Percentiles rank a stretch among this genome's conserved stretches.
These are phyloP conservation scores for Trematosphaeria pertusa DNA, from an alignment of 2,329 filamentous ascomycete genomes.

Conservation along the genomic window DNA sequence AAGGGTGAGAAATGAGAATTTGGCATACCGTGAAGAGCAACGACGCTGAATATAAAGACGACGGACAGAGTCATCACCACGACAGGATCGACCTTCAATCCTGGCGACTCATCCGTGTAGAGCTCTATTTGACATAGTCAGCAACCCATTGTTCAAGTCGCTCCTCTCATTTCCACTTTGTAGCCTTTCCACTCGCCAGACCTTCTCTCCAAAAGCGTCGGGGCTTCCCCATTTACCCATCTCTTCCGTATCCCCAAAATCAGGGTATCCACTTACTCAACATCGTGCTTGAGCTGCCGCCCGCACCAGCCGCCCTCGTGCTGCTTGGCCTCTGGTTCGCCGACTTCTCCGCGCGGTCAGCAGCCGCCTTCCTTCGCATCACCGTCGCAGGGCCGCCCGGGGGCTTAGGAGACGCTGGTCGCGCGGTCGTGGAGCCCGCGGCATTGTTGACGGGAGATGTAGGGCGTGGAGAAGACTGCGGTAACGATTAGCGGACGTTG, in stretches of 20 bases:
- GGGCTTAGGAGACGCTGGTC: constrained; percentile 84
- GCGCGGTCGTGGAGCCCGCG: constrained; percentile 72
- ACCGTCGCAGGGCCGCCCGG: constrained; percentile 95
- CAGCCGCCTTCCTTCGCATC: constrained; percentile 92
- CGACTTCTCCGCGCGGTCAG: constrained; percentile 96
- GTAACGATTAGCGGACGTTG: constrained; percentile 19
- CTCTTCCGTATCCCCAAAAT: constrained; percentile 5
- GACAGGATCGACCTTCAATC: constrained; percentile 96
- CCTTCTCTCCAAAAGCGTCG: too few relatives aligned
- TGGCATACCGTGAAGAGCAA: constrained; percentile 90
- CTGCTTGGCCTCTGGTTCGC: constrained; percentile 92
- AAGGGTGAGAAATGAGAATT: not conserved
- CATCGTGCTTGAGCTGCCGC: constrained; percentile 98
- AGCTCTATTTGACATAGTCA: constrained; percentile 65
- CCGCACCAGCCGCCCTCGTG: constrained; percentile 91
- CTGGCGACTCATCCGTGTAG: constrained; percentile 98
- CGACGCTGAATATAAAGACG: constrained; percentile 98
- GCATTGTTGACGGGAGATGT: constrained; percentile 47
- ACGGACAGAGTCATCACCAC: constrained; percentile 95
- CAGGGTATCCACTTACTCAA: constrained; percentile 88
- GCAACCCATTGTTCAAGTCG: constrained; percentile 12
- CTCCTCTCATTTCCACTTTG: constrained; percentile 1
- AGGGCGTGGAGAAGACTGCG: constrained; percentile 46
- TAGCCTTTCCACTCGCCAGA: too few relatives aligned
- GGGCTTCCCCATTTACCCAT: too few relatives aligned